Evolutionary conservation across 2,329 filamentous ascomycete genomes (phyloP).

Genomic region (Ophiocordyceps sinensis): DNA sequence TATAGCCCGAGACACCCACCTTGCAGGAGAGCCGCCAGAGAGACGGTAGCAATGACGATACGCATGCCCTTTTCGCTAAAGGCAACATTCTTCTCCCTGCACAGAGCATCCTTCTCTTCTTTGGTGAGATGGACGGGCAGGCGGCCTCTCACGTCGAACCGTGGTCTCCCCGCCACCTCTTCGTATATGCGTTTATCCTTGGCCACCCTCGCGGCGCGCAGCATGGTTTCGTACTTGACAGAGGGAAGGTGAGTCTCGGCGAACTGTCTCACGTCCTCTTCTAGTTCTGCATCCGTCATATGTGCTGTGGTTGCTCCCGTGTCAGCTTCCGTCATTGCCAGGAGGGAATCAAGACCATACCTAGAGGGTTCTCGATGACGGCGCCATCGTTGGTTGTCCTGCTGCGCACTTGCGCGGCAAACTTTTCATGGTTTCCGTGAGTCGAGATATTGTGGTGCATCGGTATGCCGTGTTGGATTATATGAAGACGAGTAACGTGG

Average conservation of each 20-base stretch:
- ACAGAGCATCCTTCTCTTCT: constrained; percentile 22
- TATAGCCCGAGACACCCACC: constrained; percentile 3
- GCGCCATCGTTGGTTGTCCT: constrained; percentile 17
- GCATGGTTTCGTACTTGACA: constrained; percentile 15
- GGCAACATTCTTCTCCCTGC: constrained; percentile 20
- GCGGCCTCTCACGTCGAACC: constrained; percentile 5
- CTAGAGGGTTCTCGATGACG: constrained; percentile 22
- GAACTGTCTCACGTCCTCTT: constrained; percentile 20
- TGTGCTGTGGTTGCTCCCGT: constrained; percentile 13
- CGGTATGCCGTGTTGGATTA: background rate
- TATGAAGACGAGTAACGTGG: too few relatives aligned
- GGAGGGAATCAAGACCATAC: constrained; percentile 4
- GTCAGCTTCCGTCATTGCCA: background rate
- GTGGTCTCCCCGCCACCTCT: constrained; percentile 14
- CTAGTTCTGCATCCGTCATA: constrained; percentile 21
- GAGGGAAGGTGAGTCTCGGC: constrained; percentile 11
- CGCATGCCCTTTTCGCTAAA: constrained; percentile 25
- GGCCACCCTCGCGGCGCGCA: constrained; percentile 25
- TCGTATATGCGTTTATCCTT: constrained; percentile 25
- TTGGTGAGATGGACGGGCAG: constrained; percentile 17
- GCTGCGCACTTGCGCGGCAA: constrained; percentile 10
- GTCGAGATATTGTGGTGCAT: background rate
- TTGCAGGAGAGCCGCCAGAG: constrained; percentile 27
- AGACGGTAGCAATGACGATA: constrained; percentile 26
- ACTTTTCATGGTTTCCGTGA: constrained; percentile 3